These are phyloP conservation scores for Pichia nanzhaoensis DNA, from an alignment of 805 yeast genomes.

Conservation along the genomic window DNA sequence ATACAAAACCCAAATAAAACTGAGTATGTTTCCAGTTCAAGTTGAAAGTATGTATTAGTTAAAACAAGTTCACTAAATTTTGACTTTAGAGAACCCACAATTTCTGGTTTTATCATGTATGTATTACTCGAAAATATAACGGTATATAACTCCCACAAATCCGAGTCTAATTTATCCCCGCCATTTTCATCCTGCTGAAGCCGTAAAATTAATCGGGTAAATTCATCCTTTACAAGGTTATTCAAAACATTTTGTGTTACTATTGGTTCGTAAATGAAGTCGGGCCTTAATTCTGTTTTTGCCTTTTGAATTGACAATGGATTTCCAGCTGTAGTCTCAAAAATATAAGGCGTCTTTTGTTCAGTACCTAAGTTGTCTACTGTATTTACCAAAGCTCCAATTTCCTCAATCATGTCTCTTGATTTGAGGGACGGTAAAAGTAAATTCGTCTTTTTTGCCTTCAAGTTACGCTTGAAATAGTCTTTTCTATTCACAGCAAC, in stretches of 20 bases:
- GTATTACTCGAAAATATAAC: not conserved
- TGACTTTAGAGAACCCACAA: constrained; percentile 1
- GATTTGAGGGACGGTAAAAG: not conserved
- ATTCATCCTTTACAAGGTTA: not conserved
- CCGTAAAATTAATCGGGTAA: not conserved
- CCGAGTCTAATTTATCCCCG: not conserved
- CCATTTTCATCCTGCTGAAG: not conserved
- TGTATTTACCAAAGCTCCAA: not conserved
- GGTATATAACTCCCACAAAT: not conserved
- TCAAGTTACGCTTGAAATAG: constrained; percentile 23
- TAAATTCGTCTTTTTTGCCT: constrained; percentile 25
- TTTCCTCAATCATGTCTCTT: constrained; percentile 3
- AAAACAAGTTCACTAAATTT: not conserved
- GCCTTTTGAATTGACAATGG: not conserved
- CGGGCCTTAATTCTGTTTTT: constrained; percentile 1
- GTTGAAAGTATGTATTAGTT: not conserved
- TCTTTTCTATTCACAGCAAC: constrained; percentile 15
- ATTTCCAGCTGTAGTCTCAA: not conserved
- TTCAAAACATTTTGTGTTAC: constrained; percentile 1
- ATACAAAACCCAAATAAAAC: not conserved
- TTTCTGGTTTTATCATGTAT: not conserved
- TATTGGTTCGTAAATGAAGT: constrained; percentile 3
- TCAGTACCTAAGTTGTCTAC: not conserved
- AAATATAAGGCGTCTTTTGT: not conserved
- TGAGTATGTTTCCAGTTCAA: not conserved